Evolutionary conservation across 2,329 filamentous ascomycete genomes (phyloP).

Genomic region (Aurifilum marmelostoma): DNA sequence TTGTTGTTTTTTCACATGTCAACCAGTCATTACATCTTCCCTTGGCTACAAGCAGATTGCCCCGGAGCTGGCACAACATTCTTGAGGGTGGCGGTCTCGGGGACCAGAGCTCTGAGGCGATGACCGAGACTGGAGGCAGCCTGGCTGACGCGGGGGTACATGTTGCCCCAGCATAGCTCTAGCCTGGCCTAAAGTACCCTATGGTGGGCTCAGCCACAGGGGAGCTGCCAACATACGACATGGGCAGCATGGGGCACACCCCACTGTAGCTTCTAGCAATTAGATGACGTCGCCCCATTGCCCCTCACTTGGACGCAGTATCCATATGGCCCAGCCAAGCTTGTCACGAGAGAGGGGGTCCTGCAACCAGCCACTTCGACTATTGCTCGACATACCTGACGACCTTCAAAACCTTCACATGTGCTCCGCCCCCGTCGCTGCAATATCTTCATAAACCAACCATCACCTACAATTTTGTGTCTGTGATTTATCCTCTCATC

Average conservation of each 20-base stretch:
- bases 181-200: not conserved
- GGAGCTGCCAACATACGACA: not conserved
- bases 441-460: conserved; percentile 5
- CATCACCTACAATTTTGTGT: not conserved
- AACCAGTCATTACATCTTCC: not conserved
- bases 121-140: not conserved
- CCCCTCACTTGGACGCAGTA: conserved; percentile 13
- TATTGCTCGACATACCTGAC: conserved; percentile 4
- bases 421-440: not conserved
- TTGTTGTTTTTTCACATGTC: not conserved
- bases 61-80: not conserved
- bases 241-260: conserved; percentile 1
- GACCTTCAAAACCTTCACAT: conserved; percentile 7
- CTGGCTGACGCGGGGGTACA: not conserved
- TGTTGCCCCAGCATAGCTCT: not conserved
- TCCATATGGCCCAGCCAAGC: not conserved
- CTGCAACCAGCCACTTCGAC: conserved; percentile 3
- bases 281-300: conserved; percentile 30
- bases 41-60: not conserved
- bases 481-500: not conserved
- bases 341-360: conserved; percentile 4
- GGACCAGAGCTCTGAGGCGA: not conserved
- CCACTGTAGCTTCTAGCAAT: conserved; percentile 24
- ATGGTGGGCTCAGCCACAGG: not conserved
- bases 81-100: not conserved